These are phyloP conservation scores for Hygrophorus russula DNA, from an alignment of 768 basidiomycete species.

Conservation along the genomic window DNA sequence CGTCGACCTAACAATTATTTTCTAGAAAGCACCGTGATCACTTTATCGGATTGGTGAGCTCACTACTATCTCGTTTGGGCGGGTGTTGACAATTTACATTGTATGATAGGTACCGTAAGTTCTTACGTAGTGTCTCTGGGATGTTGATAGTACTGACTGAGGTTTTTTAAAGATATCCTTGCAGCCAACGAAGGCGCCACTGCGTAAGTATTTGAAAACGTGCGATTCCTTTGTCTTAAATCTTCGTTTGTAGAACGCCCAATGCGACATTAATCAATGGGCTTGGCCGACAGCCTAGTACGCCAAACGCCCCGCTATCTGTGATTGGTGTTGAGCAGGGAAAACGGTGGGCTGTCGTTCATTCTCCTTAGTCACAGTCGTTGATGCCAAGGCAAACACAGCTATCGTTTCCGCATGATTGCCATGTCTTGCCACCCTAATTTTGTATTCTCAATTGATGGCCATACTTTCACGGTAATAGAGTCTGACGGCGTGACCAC, in stretches of 20 bases:
- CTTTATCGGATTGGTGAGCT: slow-evolving; percentile 31
- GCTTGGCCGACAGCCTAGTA: slow-evolving; percentile 24
- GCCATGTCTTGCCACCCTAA: slow-evolving; percentile 19
- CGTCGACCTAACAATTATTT: not conserved
- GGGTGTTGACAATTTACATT: too few relatives aligned
- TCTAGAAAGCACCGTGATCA: slow-evolving; percentile 28
- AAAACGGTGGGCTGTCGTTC: slow-evolving; percentile 26
- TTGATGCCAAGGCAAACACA: not conserved
- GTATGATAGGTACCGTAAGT: too few relatives aligned
- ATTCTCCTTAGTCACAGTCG: slow-evolving; percentile 1
- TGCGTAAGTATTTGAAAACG: too few relatives aligned
- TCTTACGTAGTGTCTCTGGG: too few relatives aligned
- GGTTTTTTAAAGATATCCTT: too few relatives aligned
- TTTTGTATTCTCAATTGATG: slow-evolving; percentile 21
- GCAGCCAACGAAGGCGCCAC: too few relatives aligned
- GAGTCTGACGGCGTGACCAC: slow-evolving; percentile 29
- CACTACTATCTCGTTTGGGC: too few relatives aligned
- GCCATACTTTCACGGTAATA: slow-evolving; percentile 24
- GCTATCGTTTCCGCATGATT: slow-evolving; percentile 22
- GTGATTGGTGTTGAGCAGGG: slow-evolving; percentile 27
- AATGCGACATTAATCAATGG: slow-evolving; percentile 35
- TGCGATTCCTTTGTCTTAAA: not conserved
- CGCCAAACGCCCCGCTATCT: slow-evolving; percentile 21
- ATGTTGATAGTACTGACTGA: too few relatives aligned
- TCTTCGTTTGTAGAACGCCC: slow-evolving; percentile 2